phyloP scores from a whole-genome alignment of 768 basidiomycete genomes.

The Xerocomus brunneocitrinus region DNA sequence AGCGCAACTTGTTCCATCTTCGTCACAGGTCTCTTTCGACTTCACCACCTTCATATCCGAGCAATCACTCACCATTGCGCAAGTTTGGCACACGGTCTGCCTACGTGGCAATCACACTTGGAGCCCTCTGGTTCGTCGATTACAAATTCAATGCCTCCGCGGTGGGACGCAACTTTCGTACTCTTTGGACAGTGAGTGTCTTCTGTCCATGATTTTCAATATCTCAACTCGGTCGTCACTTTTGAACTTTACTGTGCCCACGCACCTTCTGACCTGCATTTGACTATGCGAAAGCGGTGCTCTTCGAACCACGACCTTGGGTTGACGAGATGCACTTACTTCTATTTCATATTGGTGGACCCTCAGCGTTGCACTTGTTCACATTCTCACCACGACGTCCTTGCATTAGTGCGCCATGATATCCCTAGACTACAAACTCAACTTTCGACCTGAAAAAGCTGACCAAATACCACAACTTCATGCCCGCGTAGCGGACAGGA shows the following conservation, averaged over 20 bases:
- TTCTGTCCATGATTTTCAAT: background rate
- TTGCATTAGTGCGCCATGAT: constrained; percentile 56
- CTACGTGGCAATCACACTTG: constrained; percentile 26
- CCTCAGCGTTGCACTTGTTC: background rate
- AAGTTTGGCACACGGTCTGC: constrained; percentile 19
- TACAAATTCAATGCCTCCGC: constrained; percentile 47
- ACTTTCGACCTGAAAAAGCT: constrained; percentile 71
- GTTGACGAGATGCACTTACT: background rate
- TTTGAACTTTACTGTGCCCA: background rate
- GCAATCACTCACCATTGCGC: background rate
- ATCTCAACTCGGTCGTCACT: background rate
- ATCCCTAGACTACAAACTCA: constrained; percentile 81
- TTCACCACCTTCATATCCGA: background rate
- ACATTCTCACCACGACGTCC: background rate
- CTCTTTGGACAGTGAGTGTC: constrained; percentile 44
- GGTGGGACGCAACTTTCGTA: constrained; percentile 42
- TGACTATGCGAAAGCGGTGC: background rate
- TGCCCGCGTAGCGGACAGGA: constrained; percentile 73
- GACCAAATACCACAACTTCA: constrained; percentile 78
- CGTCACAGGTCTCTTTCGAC: background rate
- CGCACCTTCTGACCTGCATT: background rate
- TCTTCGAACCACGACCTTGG: background rate
- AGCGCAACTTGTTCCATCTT: background rate
- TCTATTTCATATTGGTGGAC: background rate
- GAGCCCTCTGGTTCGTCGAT: constrained; percentile 37